phyloP scores from a whole-genome alignment of 2,329 filamentous ascomycete genomes.

The Metarhizium guizhouense region DNA sequence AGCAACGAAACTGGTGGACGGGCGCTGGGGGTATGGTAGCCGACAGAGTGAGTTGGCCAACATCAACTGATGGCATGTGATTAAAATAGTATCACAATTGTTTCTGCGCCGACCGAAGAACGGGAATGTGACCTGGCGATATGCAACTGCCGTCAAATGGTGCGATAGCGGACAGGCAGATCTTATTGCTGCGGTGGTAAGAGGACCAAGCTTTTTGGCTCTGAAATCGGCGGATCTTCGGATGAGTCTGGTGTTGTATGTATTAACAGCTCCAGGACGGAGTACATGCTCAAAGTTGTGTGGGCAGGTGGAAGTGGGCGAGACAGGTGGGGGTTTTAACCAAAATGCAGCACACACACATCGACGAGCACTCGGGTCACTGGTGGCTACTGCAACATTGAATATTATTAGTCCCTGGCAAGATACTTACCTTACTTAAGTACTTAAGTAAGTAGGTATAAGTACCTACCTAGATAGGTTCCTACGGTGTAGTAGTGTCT shows the following conservation, averaged over 20 bases:
- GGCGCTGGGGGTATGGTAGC: not conserved
- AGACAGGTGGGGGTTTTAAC: too few species aligned
- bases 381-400: too few species aligned
- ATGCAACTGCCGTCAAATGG: not conserved
- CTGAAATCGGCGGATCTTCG: slow-evolving; percentile 13
- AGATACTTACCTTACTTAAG: too few species aligned
- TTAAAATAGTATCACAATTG: not conserved
- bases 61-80: not conserved
- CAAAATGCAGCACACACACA: too few species aligned
- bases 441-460: too few species aligned
- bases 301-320: too few species aligned
- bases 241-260: slow-evolving; percentile 5
- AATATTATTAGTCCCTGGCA: too few species aligned
- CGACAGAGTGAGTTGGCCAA: not conserved
- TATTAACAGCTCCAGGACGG: too few species aligned
- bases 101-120: not conserved
- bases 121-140: not conserved
- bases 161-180: not conserved
- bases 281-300: too few species aligned
- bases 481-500: too few species aligned
- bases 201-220: not conserved
- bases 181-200: not conserved
- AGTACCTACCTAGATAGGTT: too few species aligned
- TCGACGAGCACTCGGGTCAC: too few species aligned
- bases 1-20: not conserved